Evolutionary conservation across 2,329 filamentous ascomycete species (phyloP).

Genomic region (Cladosporium sp.): DNA sequence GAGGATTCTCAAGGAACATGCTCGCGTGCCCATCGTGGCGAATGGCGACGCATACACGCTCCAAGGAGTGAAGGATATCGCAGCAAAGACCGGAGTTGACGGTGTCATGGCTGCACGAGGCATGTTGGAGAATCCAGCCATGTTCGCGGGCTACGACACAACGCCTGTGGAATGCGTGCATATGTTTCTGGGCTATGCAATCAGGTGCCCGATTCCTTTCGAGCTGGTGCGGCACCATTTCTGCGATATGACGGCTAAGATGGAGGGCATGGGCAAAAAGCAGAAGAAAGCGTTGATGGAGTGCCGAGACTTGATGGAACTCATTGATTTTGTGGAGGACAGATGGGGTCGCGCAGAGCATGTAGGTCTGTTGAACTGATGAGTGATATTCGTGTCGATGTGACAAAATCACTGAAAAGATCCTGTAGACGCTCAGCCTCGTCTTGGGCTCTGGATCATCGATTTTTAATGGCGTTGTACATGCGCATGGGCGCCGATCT

Average conservation of each 20-base stretch:
- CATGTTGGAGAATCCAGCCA: slow-evolving; percentile 62
- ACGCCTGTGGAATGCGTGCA: slow-evolving; percentile 63
- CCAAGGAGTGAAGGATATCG: slow-evolving; percentile 31
- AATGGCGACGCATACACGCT: slow-evolving; percentile 68
- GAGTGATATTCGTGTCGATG: not conserved
- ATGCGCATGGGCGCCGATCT: not conserved
- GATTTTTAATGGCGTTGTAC: not conserved
- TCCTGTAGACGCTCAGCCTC: no score
- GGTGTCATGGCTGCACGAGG: slow-evolving; percentile 68
- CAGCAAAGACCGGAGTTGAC: slow-evolving; percentile 30
- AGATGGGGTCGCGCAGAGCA: slow-evolving; percentile 20
- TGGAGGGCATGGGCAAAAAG: slow-evolving; percentile 52
- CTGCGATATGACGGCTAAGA: slow-evolving; percentile 58
- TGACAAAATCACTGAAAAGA: not conserved
- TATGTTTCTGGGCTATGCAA: slow-evolving; percentile 57
- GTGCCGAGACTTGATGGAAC: slow-evolving; percentile 30
- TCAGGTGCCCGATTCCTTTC: slow-evolving; percentile 55
- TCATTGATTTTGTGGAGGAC: slow-evolving; percentile 31
- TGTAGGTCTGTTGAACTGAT: not conserved
- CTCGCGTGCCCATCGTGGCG: slow-evolving; percentile 58
- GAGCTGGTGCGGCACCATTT: slow-evolving; percentile 64
- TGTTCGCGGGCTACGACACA: slow-evolving; percentile 55
- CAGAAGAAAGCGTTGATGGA: slow-evolving; percentile 26
- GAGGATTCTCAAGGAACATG: slow-evolving; percentile 48
- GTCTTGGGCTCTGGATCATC: no score